Percentiles rank a stretch among this genome's conserved stretches.
Evolutionary conservation across 164 flowering plant genomes (phyloP).

Genomic region (Tetracentron sinense): DNA sequence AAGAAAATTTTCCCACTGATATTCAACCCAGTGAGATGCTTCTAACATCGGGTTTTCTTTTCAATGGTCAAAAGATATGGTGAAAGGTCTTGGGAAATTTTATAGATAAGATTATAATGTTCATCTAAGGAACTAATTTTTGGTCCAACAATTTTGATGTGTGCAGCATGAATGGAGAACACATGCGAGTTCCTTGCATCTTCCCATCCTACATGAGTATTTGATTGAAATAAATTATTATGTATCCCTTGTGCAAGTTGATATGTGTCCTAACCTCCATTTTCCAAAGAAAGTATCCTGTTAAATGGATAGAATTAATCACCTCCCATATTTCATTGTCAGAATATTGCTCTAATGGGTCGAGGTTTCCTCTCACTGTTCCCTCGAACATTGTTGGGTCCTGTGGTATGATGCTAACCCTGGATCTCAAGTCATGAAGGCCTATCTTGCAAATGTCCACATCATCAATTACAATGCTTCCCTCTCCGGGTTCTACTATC

Average conservation of each 20-base stretch:
- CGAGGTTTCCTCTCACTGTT: constrained; percentile 84
- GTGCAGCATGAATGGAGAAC: too few species aligned
- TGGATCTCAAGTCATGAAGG: constrained; percentile 83
- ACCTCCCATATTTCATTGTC: constrained; percentile 86
- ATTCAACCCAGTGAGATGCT: too few species aligned
- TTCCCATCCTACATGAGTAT: too few species aligned
- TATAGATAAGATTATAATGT: too few species aligned
- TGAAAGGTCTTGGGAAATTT: too few species aligned
- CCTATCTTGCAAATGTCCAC: constrained; percentile 76
- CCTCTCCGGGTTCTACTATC: constrained; percentile 74
- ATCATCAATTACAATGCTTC: constrained; percentile 69
- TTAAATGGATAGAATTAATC: constrained; percentile 7
- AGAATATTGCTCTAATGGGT: constrained; percentile 62
- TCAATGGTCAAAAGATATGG: too few species aligned
- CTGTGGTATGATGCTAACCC: constrained; percentile 91
- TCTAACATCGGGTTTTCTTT: too few species aligned
- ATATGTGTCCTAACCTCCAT: neutral
- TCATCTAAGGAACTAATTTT: too few species aligned
- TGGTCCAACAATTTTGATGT: too few species aligned
- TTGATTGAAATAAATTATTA: too few species aligned
- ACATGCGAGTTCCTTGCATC: neutral
- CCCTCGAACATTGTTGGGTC: constrained; percentile 94
- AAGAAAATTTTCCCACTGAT: too few species aligned
- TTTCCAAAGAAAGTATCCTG: neutral
- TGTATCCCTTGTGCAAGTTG: neutral